Percentiles rank a stretch among this genome's conserved stretches.
Evolutionary conservation across 257 asterid genomes (phyloP).

Genomic region (Henckelia pumila): DNA sequence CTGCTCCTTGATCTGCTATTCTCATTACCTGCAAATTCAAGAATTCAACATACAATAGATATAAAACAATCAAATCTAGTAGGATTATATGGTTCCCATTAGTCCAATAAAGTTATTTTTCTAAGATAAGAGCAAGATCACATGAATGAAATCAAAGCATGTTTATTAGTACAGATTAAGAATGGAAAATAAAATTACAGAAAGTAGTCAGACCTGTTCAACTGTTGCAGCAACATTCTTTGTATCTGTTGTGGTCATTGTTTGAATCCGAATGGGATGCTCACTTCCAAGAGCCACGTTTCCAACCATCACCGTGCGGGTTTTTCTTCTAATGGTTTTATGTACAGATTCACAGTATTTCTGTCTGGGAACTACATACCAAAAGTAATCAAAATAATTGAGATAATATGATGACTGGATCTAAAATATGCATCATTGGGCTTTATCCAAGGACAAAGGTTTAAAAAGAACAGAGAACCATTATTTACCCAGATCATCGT

Average conservation of each 20-base stretch:
- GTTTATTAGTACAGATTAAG: no score
- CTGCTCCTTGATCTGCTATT: conserved; percentile 95
- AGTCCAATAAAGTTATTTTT: no score
- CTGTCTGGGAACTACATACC: conserved; percentile 80
- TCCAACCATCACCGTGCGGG: conserved; percentile 96
- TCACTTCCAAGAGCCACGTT: conserved; percentile 94
- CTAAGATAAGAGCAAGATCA: no score
- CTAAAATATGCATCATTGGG: neutral
- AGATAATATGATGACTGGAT: no score
- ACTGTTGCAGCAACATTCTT: conserved; percentile 94
- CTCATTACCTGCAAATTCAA: conserved; percentile 76
- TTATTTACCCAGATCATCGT: neutral
- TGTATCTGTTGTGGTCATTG: conserved; percentile 36
- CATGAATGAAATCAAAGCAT: no score
- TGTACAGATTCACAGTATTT: conserved; percentile 87
- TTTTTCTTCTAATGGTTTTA: conserved; percentile 87
- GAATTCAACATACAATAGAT: conserved; percentile 16
- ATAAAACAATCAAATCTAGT: neutral
- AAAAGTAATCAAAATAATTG: neutral
- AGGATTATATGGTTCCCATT: no score
- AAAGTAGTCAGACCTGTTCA: conserved; percentile 61
- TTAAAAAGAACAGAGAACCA: no score
- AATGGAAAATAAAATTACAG: neutral
- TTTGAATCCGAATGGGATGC: conserved; percentile 94
- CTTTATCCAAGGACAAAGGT: no score